Evolutionary conservation across 1,284 basidiomycete species (phyloP), one percentile per base, ranked within the genome.

Genomic region (Trichosporon sp.): DNA sequence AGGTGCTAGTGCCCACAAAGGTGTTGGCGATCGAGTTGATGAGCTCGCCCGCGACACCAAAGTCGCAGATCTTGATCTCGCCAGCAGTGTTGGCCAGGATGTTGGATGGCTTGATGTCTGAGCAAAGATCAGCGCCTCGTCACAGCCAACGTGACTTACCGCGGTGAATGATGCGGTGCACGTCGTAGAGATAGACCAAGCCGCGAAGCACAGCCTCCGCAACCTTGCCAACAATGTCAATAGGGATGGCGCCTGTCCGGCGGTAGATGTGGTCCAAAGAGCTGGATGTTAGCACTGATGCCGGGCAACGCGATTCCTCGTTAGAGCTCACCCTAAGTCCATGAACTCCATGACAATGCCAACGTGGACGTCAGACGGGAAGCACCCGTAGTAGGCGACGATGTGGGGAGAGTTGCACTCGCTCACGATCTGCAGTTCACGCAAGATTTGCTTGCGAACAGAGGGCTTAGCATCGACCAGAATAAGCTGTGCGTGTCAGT

Each of bases 51-150:
- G 94, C 96, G 8, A 99, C 96, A 56, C 95, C 95, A 80, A 99
- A 99, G 80, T 99, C 96, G 74, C 95, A 97, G 56, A 99, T 90
- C 81, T 99, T 99, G 84, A 99, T 95, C 73, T 95, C 87, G 1
- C 95, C 96, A 49, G 86, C 83, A 11, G 92, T 92, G 76, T 98
- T 98, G 81, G 87, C 91, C 16, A 99, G 85, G 65, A 99, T 96
- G 76, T 99, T 99, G 52, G 93, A 96, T 1, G 95, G 95, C 80
- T 99, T 99, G 83, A 99, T 98, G 75, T 99, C 95, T 96, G n/a
- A 11, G 34, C n/a, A 10, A 14, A 44, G 25, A 54, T 54, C 16
- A 54, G 49, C 49, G 25, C 7, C 49, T 3, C 19, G 9, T 16
- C 1, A 13, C n/a, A 5, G 23, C 19, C 9, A n/a, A 9, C 16